These are phyloP conservation scores for Arabis alpina DNA, from an alignment of 345 rosid species.

Conservation along the genomic window DNA sequence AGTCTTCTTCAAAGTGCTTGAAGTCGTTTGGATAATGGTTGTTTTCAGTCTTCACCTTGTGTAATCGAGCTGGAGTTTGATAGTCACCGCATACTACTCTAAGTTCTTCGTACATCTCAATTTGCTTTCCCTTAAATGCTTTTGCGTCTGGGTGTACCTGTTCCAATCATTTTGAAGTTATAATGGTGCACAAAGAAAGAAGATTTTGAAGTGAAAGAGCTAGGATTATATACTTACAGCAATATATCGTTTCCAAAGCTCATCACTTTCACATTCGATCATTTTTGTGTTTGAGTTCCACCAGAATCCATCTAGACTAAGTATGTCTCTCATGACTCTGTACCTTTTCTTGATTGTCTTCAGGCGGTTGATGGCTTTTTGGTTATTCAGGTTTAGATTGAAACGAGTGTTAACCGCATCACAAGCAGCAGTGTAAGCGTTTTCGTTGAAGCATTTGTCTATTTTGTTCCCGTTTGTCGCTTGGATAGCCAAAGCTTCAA, in stretches of 20 bases:
- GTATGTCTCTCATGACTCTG: slow-evolving; percentile 73
- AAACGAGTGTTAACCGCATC: slow-evolving; percentile 72
- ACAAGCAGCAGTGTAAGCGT: slow-evolving; percentile 80
- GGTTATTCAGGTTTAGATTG: slow-evolving; percentile 73
- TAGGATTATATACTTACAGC: slow-evolving; percentile 52
- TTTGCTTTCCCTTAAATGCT: slow-evolving; percentile 79
- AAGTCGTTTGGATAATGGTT: slow-evolving; percentile 44
- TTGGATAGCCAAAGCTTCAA: slow-evolving; percentile 82
- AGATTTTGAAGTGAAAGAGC: neutral
- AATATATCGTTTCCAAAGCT: slow-evolving; percentile 82
- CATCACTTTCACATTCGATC: slow-evolving; percentile 72
- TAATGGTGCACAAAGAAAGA: neutral
- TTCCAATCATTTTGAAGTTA: slow-evolving; percentile 31
- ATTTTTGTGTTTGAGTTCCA: slow-evolving; percentile 74
- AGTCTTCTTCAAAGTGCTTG: slow-evolving; percentile 69
- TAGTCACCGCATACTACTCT: slow-evolving; percentile 79
- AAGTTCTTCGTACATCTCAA: slow-evolving; percentile 86
- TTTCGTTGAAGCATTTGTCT: slow-evolving; percentile 81
- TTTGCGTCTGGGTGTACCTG: slow-evolving; percentile 80
- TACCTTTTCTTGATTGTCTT: slow-evolving; percentile 92
- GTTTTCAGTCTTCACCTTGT: slow-evolving; percentile 64
- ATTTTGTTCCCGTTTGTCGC: slow-evolving; percentile 83
- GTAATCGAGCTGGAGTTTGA: slow-evolving; percentile 72
- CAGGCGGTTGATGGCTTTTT: slow-evolving; percentile 79
- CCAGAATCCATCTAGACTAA: slow-evolving; percentile 75